Conservation (phyloP, 176 grass and related monocot genomes). For the Ananas comosus region DNA sequence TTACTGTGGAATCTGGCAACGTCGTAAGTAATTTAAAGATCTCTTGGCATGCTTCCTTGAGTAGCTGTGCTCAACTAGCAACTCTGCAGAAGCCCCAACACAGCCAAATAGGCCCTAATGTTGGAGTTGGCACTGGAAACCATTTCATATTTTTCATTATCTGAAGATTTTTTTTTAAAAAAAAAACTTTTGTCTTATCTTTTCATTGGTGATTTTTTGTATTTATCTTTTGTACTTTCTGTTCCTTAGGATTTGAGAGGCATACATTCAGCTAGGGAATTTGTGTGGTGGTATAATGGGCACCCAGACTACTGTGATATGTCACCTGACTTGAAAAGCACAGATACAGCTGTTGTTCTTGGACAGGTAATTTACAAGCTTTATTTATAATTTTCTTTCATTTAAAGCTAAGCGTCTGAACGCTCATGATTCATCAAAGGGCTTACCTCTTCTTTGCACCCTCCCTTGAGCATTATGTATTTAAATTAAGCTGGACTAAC, state of each 20-base stretch:
- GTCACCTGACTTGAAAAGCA: conserved; percentile 53
- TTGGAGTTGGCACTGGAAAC: no score
- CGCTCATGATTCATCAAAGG: not conserved
- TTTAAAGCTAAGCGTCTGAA: no score
- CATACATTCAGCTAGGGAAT: conserved; percentile 84
- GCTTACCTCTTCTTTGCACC: not conserved
- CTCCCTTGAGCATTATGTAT: not conserved
- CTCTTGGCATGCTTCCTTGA: not conserved
- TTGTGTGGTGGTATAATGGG: conserved; percentile 99
- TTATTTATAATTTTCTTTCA: not conserved
- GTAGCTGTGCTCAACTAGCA: no score
- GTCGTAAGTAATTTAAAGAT: not conserved
- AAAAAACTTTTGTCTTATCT: not conserved
- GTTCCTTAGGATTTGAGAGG: conserved; percentile 58
- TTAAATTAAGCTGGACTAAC: not conserved
- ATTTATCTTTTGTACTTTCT: conserved; percentile 10
- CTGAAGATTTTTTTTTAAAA: not conserved
- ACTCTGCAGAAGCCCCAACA: no score
- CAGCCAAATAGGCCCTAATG: no score
- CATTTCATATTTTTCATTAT: no score
- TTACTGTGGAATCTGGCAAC: not conserved
- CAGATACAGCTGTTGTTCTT: conserved; percentile 73
- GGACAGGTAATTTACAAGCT: conserved; percentile 54
- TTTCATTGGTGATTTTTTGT: not conserved
- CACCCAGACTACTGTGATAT: conserved; percentile 63